Base-by-base conservation (phyloP, 805 yeast genomes). In the Komagataella mondaviorum region DNA sequence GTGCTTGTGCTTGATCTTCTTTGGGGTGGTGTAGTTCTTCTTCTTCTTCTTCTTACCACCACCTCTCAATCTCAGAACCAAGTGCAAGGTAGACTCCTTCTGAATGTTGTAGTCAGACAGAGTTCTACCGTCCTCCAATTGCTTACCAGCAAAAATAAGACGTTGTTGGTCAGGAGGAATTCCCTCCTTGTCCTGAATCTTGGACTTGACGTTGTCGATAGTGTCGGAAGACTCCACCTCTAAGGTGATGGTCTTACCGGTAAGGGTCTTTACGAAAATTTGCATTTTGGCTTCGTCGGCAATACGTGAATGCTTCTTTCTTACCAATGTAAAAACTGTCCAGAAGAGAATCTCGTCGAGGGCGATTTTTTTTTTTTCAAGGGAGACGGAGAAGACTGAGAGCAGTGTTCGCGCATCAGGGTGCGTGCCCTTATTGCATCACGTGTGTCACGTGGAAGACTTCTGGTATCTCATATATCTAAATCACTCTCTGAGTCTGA, bases 21-120 rank as follows among this genome's bases (percentile, higher is more conserved):
- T 93, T 82, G 99, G 99, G 72, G 98, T 91, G 80, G 98, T 91
- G 91, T 91, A 93, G 73, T 89, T 97, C 95, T 91, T 91, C 96
- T 93, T 93, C 93, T 93, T 93, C 85, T 96, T 91, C 93, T 93
- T 93, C 88, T 90, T 93, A 81, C 96, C 96, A 82, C 95, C 95
- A 65, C 70, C 96, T 83, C 96, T 88, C 76, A 89, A 84, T 84
- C 96, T 90, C 60, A 90, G 80, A 64, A 90, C 96, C 75, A 90
- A 81, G 73, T 90, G 97, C 57, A 91, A 76, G 60, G 99, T 91
- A 58, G 99, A 91, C 81, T 91, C 99, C 86, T 91, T 91, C 80
- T 91, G 98, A 78, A 91, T 93, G 89, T 91, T 91, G 95, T 93
- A 93, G 81, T 91, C 98, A 63, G 96, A 86, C 66, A 91, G 81